These are phyloP conservation scores for Dorcoceras hygrometricum DNA, from an alignment of 257 asterid genomes.

Conservation along the genomic window DNA sequence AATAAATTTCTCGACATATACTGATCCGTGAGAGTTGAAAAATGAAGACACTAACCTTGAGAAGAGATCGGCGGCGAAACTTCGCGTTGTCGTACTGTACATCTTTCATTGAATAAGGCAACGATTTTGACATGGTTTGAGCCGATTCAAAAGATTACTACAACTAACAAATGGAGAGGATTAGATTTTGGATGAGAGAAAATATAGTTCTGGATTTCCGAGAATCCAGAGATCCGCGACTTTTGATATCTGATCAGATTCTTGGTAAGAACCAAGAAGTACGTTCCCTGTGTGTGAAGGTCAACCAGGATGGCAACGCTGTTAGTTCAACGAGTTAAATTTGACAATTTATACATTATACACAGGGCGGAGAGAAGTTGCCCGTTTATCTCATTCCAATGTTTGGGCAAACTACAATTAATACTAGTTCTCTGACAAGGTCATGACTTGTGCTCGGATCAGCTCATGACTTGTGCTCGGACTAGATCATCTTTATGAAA, in stretches of 20 bases:
- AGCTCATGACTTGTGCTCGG: too few relatives aligned
- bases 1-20: neutral
- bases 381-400: too few relatives aligned
- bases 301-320: too few relatives aligned
- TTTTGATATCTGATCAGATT: conserved; percentile 13
- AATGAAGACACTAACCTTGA: conserved; percentile 42
- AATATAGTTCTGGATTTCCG: conserved; percentile 25
- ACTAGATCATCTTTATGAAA: too few relatives aligned
- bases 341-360: too few relatives aligned
- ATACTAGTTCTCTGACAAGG: too few relatives aligned
- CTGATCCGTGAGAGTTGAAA: conserved; percentile 25
- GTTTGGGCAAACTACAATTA: too few relatives aligned
- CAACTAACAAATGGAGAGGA: conserved; percentile 8
- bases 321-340: too few relatives aligned
- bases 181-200: conserved; percentile 21
- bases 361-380: too few relatives aligned
- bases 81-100: conserved; percentile 81
- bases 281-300: too few relatives aligned
- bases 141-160: conserved; percentile 20
- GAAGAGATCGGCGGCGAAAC: conserved; percentile 76
- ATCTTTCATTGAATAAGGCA: conserved; percentile 85
- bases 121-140: conserved; percentile 61
- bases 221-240: conserved; percentile 22
- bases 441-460: too few relatives aligned
- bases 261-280: conserved; percentile 14